phyloP scores from a whole-genome alignment of 1,139 yeast genomes.

The Scheffersomyces stambukii region DNA sequence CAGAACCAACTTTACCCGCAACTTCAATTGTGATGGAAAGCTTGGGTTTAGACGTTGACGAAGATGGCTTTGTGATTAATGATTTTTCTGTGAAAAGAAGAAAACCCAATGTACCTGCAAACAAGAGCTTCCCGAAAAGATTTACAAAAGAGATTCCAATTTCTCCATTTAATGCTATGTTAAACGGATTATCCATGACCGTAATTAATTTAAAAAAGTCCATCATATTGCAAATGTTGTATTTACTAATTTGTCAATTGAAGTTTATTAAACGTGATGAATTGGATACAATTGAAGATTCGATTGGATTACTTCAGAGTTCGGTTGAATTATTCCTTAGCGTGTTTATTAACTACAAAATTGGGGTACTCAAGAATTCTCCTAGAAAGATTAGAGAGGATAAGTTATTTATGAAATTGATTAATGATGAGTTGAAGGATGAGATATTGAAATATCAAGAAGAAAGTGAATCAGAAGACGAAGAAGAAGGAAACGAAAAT shows the following conservation, averaged over 20 bases:
- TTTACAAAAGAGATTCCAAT: conserved; percentile 27
- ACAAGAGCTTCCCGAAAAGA: conserved; percentile 7
- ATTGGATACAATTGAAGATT: conserved; percentile 15
- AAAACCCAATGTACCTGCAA: conserved; percentile 13
- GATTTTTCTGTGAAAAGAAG: conserved; percentile 43
- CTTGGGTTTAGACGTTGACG: conserved; percentile 36
- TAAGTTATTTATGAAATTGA: conserved; percentile 33
- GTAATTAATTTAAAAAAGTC: conserved; percentile 44
- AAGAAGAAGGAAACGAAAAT: conserved; percentile 23
- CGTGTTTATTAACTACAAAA: conserved; percentile 35
- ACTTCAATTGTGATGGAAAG: conserved; percentile 28
- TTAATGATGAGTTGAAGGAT: conserved; percentile 38
- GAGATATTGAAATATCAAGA: conserved; percentile 34
- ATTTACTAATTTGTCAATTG: conserved; percentile 37
- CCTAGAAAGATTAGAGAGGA: conserved; percentile 29
- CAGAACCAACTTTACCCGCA: conserved; percentile 17
- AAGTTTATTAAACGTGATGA: conserved; percentile 28
- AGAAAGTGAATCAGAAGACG: conserved; percentile 27
- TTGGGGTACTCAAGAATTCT: conserved; percentile 10
- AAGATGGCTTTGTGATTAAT: conserved; percentile 46
- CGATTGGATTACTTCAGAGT: conserved; percentile 22
- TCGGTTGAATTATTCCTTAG: conserved; percentile 36
- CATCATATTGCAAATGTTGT: conserved; percentile 42
- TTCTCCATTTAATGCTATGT: conserved; percentile 41
- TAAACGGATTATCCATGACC: conserved; percentile 44